phyloP scores from a whole-genome alignment of 352 stramenopile genomes.

The Phytophthora pinifolia region DNA sequence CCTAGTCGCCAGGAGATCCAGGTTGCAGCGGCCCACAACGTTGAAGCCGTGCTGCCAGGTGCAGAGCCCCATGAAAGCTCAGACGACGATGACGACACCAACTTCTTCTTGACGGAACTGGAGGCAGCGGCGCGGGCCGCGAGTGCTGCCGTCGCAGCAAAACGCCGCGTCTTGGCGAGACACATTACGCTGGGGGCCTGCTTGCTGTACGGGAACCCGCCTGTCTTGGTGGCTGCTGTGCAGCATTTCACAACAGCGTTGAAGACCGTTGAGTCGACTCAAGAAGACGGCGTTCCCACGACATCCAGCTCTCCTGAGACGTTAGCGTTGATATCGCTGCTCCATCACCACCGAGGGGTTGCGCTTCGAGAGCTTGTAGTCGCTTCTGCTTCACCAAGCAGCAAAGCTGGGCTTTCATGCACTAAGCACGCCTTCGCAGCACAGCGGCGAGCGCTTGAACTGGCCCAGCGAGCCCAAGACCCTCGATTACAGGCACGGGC shows the following conservation, averaged over 20 bases:
- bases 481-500: slow-evolving; percentile 47
- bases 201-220: slow-evolving; percentile 47
- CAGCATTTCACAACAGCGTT: slow-evolving; percentile 44
- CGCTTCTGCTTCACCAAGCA: slow-evolving; percentile 8
- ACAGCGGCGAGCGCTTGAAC: slow-evolving; percentile 53
- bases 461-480: slow-evolving; percentile 43
- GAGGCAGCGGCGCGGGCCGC: slow-evolving; percentile 39
- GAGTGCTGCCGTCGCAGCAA: slow-evolving; percentile 15
- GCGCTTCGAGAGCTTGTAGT: slow-evolving; percentile 62
- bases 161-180: slow-evolving; percentile 36
- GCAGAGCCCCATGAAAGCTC: slow-evolving; percentile 12
- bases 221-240: slow-evolving; percentile 34
- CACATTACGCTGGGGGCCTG: slow-evolving; percentile 48
- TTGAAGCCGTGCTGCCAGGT: slow-evolving; percentile 20
- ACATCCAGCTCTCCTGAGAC: slow-evolving; percentile 3
- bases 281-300: background rate
- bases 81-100: slow-evolving; percentile 46
- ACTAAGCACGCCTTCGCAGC: slow-evolving; percentile 30
- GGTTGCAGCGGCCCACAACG: slow-evolving; percentile 6
- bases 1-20: slow-evolving; percentile 17
- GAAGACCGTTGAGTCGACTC: slow-evolving; percentile 22
- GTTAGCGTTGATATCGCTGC: slow-evolving; percentile 38
- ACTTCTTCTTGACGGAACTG: slow-evolving; percentile 79
- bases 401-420: slow-evolving; percentile 7
- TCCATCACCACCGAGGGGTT: slow-evolving; percentile 71